Conservation (phyloP, 2,329 filamentous ascomycete genomes). For the Aspergillus pseudoterreus region DNA sequence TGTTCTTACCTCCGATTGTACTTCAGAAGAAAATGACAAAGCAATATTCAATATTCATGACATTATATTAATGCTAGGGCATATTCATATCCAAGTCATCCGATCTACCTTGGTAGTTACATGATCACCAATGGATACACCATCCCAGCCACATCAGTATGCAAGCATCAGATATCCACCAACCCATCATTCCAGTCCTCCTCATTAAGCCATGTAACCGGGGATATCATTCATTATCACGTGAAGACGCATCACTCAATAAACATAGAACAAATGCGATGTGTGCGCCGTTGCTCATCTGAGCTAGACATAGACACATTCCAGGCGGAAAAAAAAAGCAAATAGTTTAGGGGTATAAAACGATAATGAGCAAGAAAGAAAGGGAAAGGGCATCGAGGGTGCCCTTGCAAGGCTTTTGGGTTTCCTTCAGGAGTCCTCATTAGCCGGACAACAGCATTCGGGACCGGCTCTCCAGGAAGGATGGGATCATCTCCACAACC, state of each 20-base stretch:
- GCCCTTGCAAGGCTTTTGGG: constrained; percentile 3
- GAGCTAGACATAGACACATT: too few relatives aligned
- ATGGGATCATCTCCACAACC: background rate
- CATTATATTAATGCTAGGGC: background rate
- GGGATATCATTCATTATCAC: constrained; percentile 16
- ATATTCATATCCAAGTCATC: background rate
- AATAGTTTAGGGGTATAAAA: constrained; percentile 22
- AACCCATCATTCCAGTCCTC: constrained; percentile 4
- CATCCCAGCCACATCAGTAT: background rate
- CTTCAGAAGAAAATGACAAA: background rate
- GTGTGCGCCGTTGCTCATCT: too few relatives aligned
- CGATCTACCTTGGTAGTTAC: background rate
- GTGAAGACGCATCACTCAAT: constrained; percentile 8
- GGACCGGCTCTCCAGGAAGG: background rate
- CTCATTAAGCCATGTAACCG: constrained; percentile 14
- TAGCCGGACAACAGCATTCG: background rate
- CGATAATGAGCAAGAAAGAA: constrained; percentile 12
- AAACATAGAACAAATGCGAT: constrained; percentile 3
- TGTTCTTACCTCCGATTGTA: background rate
- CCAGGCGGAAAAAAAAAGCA: constrained; percentile 8
- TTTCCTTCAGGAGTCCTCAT: background rate
- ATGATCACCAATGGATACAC: background rate
- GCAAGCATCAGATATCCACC: background rate
- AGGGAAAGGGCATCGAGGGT: background rate
- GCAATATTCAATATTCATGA: background rate